Percentiles rank a stretch among this genome's conserved stretches.
These are phyloP conservation scores for Mimosa bimucronata DNA, from an alignment of 306 rosid genomes.

Conservation along the genomic window DNA sequence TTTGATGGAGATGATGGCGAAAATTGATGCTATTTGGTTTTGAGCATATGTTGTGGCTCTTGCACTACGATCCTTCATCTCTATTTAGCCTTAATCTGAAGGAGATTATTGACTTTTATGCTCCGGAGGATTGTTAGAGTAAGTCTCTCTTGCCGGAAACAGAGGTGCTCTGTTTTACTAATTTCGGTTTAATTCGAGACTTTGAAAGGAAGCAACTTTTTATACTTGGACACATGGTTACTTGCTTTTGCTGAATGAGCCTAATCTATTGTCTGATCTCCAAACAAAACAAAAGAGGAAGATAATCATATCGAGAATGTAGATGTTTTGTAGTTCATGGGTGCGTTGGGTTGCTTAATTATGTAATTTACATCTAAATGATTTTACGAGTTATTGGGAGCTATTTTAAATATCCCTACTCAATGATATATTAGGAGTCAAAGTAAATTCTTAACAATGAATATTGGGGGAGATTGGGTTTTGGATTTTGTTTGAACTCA, in stretches of 20 bases:
- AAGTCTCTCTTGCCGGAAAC: neutral
- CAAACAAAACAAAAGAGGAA: too few species aligned
- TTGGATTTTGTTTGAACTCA: neutral
- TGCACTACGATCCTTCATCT: conserved; percentile 81
- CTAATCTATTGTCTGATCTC: neutral
- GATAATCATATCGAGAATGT: too few species aligned
- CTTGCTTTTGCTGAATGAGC: neutral
- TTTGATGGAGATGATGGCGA: conserved; percentile 64
- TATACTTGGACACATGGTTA: neutral
- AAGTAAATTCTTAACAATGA: too few species aligned
- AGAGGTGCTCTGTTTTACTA: conserved; percentile 42
- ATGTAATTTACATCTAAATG: neutral
- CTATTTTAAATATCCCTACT: too few species aligned
- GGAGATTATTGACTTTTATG: conserved; percentile 84
- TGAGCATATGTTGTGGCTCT: conserved; percentile 90
- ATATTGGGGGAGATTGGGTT: neutral
- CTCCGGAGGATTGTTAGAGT: conserved; percentile 57
- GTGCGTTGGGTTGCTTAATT: neutral
- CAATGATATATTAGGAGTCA: too few species aligned
- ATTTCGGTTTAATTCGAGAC: neutral
- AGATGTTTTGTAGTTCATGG: neutral
- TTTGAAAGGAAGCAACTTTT: neutral
- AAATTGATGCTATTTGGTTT: conserved; percentile 79
- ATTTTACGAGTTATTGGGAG: neutral
- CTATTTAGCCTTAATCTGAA: conserved; percentile 69